Base-by-base conservation (phyloP, 1,284 basidiomycete species). In the Stereum hirsutum region DNA sequence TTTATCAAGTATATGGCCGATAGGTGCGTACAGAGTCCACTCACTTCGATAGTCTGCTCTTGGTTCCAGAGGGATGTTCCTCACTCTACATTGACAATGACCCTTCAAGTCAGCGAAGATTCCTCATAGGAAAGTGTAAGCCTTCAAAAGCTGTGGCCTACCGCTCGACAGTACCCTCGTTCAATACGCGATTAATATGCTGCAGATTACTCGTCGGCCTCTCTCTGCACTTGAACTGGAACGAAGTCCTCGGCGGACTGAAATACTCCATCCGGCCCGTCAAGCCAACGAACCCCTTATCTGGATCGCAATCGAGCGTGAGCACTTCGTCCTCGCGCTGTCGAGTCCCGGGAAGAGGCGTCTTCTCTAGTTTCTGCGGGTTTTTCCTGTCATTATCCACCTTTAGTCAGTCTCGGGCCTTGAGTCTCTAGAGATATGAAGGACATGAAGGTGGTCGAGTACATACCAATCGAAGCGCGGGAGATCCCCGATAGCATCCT, bases 401-500 rank as follows among this genome's bases (percentile, higher is more conserved):
- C n/a, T n/a, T n/a, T 66, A 47, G 55, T 65, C 7, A 2, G 8
- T n/a, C 19, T 10, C n/a, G 31, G 31, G 21, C 21, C 24, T n/a
- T 12, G 14, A 21, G 27, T 20, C 7, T 27, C 17, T 6, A 31
- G 8, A 39, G 11, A 27, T 10, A n/a, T 26, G 26, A 3, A 35
- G 14, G 24, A 37, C 14, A 39, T 14, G 14, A 20, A 27, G 4
- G 39, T 10, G n/a, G 19, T 30, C 17, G 17, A 19, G 6, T 17
- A 42, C 66, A 20, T 54, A 83, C 84, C 83, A 87, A 46, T 88
- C 78, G 55, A 79, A 88, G 5, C 57, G 65, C 2, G 73, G 75
- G 11, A 88, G 62, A 54, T 88, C 84, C 3, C 66, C 63, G 39
- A 87, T 84, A 0, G 85, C 81, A 53, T 86, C 81, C 12, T 70